phyloP scores from a whole-genome alignment of 768 basidiomycete species.

The Russula brevipes region DNA sequence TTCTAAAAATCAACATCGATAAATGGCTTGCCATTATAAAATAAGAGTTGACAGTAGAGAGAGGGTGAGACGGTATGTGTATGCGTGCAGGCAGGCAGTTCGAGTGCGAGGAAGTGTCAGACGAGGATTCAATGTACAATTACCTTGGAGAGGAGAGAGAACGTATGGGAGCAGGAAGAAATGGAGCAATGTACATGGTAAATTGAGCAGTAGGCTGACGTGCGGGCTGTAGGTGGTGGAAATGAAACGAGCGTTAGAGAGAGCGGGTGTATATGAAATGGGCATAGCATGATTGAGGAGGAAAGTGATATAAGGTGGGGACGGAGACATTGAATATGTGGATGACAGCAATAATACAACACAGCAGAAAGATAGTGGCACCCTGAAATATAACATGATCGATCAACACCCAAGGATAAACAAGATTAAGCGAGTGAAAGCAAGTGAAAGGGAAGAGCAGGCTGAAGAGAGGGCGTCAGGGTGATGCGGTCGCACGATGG shows the following conservation, averaged over 20 bases:
- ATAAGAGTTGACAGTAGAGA: neutral
- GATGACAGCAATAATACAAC: neutral
- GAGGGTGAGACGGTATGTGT: neutral
- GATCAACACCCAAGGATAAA: neutral
- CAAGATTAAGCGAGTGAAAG: neutral
- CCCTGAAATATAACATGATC: neutral
- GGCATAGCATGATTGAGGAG: neutral
- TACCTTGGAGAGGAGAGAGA: neutral
- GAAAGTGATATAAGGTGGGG: neutral
- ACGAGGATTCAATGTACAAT: constrained; percentile 10
- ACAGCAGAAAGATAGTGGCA: neutral
- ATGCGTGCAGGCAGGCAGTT: neutral
- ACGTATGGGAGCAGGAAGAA: neutral
- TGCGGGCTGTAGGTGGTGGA: neutral
- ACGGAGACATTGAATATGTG: neutral
- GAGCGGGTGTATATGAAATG: neutral
- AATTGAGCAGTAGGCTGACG: neutral
- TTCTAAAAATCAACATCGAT: constrained; percentile 40
- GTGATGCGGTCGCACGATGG: constrained; percentile 7
- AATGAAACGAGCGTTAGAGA: neutral
- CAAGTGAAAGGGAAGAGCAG: neutral
- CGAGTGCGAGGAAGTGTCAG: neutral
- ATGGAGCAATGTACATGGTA: neutral
- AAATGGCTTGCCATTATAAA: neutral
- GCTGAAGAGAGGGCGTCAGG: neutral